Evolutionary conservation across 2,329 filamentous ascomycete genomes (phyloP).

Genomic region (Microcera coccophila): DNA sequence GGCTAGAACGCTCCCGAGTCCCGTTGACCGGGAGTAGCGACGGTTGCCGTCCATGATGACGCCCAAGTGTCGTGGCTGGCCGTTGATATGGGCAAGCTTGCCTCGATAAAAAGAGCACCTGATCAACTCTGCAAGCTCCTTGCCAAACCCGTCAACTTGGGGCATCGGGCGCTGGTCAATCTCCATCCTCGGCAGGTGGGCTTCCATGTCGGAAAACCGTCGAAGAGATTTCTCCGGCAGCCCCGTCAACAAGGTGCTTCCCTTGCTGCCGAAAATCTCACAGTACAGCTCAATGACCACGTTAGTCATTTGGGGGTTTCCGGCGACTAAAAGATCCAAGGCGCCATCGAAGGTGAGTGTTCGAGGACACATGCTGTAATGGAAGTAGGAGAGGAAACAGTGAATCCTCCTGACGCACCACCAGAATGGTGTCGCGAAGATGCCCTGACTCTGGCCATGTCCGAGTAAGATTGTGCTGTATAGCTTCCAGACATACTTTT

Average conservation of each 20-base stretch:
- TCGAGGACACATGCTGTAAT: slow-evolving; percentile 4
- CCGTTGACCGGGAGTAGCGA: slow-evolving; percentile 5
- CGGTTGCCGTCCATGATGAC: slow-evolving; percentile 9
- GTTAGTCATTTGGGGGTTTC: background rate
- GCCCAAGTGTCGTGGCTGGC: slow-evolving; percentile 4
- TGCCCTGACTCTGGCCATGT: background rate
- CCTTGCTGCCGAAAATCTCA: slow-evolving; percentile 3
- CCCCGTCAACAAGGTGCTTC: background rate
- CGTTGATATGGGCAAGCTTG: background rate
- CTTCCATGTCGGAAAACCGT: slow-evolving; percentile 5
- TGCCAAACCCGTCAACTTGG: background rate
- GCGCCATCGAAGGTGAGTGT: slow-evolving; percentile 3
- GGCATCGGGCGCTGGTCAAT: slow-evolving; percentile 1
- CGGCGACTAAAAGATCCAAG: slow-evolving; percentile 2
- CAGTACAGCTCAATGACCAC: slow-evolving; percentile 1
- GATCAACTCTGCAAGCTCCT: slow-evolving; percentile 1
- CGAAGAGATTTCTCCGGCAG: background rate
- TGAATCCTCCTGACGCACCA: background rate
- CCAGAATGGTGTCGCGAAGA: background rate
- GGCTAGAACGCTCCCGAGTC: background rate
- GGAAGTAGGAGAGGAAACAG: slow-evolving; percentile 4
- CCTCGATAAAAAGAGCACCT: slow-evolving; percentile 7
- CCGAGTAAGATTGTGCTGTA: background rate
- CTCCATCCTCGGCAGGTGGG: slow-evolving; percentile 3
- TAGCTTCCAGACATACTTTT: background rate